phyloP scores from a whole-genome alignment of 2,329 filamentous ascomycete genomes.

The Fusarium transvaalense region DNA sequence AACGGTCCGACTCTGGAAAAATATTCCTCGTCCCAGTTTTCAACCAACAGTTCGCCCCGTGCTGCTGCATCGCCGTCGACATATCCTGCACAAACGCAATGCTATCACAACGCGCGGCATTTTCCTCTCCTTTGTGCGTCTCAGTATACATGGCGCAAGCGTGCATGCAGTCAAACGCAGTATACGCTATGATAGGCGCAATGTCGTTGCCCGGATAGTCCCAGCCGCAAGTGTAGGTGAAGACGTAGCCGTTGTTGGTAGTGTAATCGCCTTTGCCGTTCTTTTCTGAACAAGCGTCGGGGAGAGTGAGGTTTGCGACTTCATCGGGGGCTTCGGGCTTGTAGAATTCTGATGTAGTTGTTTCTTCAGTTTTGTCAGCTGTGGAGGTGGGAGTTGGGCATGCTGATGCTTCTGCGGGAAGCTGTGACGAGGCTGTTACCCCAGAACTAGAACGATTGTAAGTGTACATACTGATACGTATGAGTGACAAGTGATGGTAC shows the following conservation, averaged over 20 bases:
- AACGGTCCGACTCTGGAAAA: not conserved
- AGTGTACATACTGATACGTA: not conserved
- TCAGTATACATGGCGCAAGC: conserved; percentile 13
- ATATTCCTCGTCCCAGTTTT: not conserved
- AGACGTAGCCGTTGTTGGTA: not conserved
- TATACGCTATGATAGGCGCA: conserved; percentile 11
- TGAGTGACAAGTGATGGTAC: not conserved
- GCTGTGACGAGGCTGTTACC: accelerated
- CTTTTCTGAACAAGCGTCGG: not conserved
- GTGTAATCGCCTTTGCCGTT: not conserved
- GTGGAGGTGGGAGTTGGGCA: not conserved
- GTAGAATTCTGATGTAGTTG: not conserved
- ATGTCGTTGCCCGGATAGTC: conserved; percentile 17
- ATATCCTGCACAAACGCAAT: conserved; percentile 15
- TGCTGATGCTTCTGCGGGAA: not conserved
- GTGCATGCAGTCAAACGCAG: conserved; percentile 11
- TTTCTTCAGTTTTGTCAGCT: not conserved
- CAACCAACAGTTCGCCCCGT: conserved; percentile 17
- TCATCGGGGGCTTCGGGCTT: not conserved
- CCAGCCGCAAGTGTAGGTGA: conserved; percentile 1
- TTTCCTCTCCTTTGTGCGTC: not conserved
- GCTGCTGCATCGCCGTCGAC: not conserved
- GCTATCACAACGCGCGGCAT: not conserved
- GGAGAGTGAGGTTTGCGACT: conserved; percentile 12
- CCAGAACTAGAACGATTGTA: not conserved